phyloP scores from a whole-genome alignment of 2,329 filamentous ascomycete species.

The Colletotrichum aenigma region DNA sequence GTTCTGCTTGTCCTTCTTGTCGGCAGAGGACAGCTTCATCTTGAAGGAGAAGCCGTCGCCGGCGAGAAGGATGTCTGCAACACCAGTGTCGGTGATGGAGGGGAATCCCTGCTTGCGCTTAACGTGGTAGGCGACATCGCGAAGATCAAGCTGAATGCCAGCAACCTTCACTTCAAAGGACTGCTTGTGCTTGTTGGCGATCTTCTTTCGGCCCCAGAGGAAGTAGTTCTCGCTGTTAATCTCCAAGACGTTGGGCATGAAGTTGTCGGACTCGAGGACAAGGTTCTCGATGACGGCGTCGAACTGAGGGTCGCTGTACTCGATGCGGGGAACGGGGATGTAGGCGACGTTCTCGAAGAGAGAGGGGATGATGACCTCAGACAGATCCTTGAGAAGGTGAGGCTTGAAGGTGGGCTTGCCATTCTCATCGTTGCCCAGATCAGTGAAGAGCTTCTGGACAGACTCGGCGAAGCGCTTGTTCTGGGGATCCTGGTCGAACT shows the following conservation, averaged over 20 bases:
- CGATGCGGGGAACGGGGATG: conserved; percentile 90
- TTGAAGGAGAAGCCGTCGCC: conserved; percentile 92
- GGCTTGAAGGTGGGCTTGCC: conserved; percentile 92
- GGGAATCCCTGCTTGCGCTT: conserved; percentile 96
- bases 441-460: conserved; percentile 81
- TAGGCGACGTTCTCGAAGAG: conserved; percentile 87
- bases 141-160: conserved; percentile 90
- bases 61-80: conserved; percentile 86
- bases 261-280: conserved; percentile 93
- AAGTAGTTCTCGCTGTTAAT: conserved; percentile 92
- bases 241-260: conserved; percentile 91
- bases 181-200: conserved; percentile 78
- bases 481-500: conserved; percentile 87
- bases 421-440: conserved; percentile 85
- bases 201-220: conserved; percentile 90
- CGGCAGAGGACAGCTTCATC: conserved; percentile 82
- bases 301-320: conserved; percentile 83
- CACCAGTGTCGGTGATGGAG: conserved; percentile 81
- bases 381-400: conserved; percentile 87
- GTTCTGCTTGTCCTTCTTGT: conserved; percentile 75
- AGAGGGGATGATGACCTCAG: conserved; percentile 82
- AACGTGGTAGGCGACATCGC: conserved; percentile 91
- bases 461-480: conserved; percentile 82
- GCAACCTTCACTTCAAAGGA: conserved; percentile 81
- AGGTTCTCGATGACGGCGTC: conserved; percentile 94